Percentiles rank a stretch among this genome's conserved stretches.
Conservation (phyloP, 129 eudicot species). For the Arctium lappa region DNA sequence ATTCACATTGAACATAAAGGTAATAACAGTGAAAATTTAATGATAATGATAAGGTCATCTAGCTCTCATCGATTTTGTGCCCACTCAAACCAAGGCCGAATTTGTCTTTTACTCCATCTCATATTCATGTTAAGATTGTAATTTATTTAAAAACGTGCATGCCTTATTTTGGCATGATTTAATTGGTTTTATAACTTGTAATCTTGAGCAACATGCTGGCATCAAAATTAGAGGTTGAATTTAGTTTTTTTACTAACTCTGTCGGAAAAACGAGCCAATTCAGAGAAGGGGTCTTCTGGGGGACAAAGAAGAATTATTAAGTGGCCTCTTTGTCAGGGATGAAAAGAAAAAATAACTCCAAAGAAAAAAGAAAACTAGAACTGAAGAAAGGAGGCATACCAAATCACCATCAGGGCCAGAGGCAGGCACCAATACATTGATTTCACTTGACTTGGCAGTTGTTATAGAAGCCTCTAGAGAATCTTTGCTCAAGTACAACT, state of each 20-base stretch:
- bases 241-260: neutral
- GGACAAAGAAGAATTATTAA: neutral
- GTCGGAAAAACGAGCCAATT: neutral
- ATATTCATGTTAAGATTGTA: neutral
- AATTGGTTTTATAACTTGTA: neutral
- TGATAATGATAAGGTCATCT: neutral
- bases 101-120: neutral
- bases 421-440: constrained; percentile 85
- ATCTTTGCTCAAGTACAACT: constrained; percentile 83
- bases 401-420: constrained; percentile 70
- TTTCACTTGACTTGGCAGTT: constrained; percentile 95
- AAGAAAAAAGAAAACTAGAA: neutral
- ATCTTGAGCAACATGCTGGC: neutral
- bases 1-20: neutral
- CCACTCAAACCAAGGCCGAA: no score
- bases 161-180: neutral
- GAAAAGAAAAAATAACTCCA: neutral
- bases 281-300: neutral
- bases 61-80: neutral
- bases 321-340: no score
- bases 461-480: constrained; percentile 83
- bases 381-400: constrained; percentile 43
- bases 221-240: neutral
- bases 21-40: neutral
- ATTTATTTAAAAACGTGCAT: neutral